Evolutionary conservation across 768 basidiomycete genomes (phyloP).

Genomic region (Clitopilus hobsonii): DNA sequence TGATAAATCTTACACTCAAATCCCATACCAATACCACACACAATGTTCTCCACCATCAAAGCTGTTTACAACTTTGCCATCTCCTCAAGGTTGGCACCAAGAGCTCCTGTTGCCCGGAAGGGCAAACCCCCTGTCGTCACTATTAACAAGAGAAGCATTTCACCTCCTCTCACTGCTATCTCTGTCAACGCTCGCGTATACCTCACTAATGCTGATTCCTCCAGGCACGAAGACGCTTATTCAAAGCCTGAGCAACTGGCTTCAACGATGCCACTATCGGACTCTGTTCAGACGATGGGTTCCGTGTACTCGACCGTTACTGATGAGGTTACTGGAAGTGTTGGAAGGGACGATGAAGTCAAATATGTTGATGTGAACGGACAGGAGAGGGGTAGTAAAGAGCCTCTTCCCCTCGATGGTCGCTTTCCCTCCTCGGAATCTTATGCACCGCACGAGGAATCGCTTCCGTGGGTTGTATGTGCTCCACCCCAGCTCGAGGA

Average conservation of each 20-base stretch:
- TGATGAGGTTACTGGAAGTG: neutral
- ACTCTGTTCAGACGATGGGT: neutral
- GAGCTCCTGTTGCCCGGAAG: neutral
- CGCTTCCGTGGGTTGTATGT: neutral
- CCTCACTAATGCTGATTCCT: neutral
- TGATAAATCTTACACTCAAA: neutral
- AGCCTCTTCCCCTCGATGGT: neutral
- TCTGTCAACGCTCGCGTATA: neutral
- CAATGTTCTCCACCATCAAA: neutral
- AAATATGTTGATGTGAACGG: neutral
- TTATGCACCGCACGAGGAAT: neutral
- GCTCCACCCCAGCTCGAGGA: neutral
- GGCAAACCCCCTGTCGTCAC: neutral
- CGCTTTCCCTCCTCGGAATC: neutral
- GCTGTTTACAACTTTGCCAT: neutral
- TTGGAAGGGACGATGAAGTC: neutral
- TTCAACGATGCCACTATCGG: neutral
- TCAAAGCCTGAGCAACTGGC: neutral
- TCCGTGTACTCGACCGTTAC: neutral
- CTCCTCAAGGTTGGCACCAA: neutral
- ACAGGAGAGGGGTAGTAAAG: neutral
- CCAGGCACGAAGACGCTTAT: neutral
- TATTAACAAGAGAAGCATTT: neutral
- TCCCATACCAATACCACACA: neutral
- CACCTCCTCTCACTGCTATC: neutral